Conservation (phyloP, 1,139 yeast species). For the Yamadazyma sp. region DNA sequence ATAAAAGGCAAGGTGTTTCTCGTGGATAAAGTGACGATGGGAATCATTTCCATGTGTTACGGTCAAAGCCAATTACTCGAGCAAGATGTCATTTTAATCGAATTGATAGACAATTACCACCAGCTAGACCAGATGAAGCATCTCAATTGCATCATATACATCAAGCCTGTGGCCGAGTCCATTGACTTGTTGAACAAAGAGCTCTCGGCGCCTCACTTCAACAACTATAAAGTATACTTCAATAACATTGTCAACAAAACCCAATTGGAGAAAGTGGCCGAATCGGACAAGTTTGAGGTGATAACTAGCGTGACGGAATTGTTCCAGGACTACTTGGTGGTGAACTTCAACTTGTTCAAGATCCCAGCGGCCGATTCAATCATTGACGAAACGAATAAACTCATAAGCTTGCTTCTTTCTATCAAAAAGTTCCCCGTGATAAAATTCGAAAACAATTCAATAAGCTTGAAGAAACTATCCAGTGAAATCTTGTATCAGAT, state of each 20-base stretch:
- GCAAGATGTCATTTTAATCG: conserved; percentile 80
- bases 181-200: conserved; percentile 63
- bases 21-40: conserved; percentile 77
- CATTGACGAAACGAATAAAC: conserved; percentile 52
- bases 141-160: conserved; percentile 75
- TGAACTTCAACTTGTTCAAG: conserved; percentile 65
- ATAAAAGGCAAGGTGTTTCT: conserved; percentile 70
- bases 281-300: conserved; percentile 82
- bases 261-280: conserved; percentile 83
- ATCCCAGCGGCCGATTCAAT: conserved; percentile 17
- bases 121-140: conserved; percentile 77
- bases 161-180: conserved; percentile 71
- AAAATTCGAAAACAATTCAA: conserved; percentile 69
- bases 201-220: conserved; percentile 74
- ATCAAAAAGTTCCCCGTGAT: conserved; percentile 76
- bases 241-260: conserved; percentile 72
- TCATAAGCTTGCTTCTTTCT: conserved; percentile 69
- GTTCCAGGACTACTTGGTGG: conserved; percentile 77
- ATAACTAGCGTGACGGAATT: conserved; percentile 76
- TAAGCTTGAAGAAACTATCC: conserved; percentile 64
- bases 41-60: conserved; percentile 79
- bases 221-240: conserved; percentile 72
- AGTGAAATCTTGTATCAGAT: conserved; percentile 64
- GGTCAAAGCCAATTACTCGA: conserved; percentile 84
- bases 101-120: conserved; percentile 59